These are phyloP conservation scores for Batkoa obscura DNA, from an alignment of 371 early-diverging fungal genomes.

Conservation along the genomic window DNA sequence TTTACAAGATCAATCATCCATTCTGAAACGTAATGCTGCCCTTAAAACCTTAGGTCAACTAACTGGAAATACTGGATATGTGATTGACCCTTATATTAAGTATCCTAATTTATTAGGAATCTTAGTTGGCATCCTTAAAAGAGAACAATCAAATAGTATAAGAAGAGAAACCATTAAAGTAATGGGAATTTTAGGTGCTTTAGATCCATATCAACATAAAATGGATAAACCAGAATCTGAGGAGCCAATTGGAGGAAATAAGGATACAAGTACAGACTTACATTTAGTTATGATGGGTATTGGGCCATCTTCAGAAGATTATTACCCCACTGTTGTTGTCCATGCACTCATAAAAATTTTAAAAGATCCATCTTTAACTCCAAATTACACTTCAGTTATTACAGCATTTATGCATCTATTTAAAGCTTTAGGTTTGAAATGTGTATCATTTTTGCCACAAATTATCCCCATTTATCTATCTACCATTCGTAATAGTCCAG, in stretches of 20 bases:
- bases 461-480: conserved; percentile 44
- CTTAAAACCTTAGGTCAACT: conserved; percentile 70
- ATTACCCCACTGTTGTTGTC: conserved; percentile 76
- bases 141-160: conserved; percentile 48
- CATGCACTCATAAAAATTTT: conserved; percentile 78
- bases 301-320: conserved; percentile 59
- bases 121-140: conserved; percentile 63
- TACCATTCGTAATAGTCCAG: conserved; percentile 56
- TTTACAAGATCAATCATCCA: conserved; percentile 72
- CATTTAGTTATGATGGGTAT: conserved; percentile 49
- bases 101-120: conserved; percentile 70
- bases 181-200: conserved; percentile 86
- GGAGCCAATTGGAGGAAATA: conserved; percentile 24
- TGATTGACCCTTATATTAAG: conserved; percentile 76
- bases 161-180: conserved; percentile 72
- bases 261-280: conserved; percentile 29
- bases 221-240: conserved; percentile 19
- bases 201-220: conserved; percentile 88
- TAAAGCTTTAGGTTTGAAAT: conserved; percentile 65
- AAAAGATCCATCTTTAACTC: conserved; percentile 55
- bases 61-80: conserved; percentile 70
- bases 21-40: conserved; percentile 73
- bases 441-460: conserved; percentile 63
- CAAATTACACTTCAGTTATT: conserved; percentile 72
- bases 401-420: conserved; percentile 89